Percentiles rank a stretch among this genome's conserved stretches.
Evolutionary conservation across 805 yeast species (phyloP).

Genomic region (Wickerhamomyces tratensis): DNA sequence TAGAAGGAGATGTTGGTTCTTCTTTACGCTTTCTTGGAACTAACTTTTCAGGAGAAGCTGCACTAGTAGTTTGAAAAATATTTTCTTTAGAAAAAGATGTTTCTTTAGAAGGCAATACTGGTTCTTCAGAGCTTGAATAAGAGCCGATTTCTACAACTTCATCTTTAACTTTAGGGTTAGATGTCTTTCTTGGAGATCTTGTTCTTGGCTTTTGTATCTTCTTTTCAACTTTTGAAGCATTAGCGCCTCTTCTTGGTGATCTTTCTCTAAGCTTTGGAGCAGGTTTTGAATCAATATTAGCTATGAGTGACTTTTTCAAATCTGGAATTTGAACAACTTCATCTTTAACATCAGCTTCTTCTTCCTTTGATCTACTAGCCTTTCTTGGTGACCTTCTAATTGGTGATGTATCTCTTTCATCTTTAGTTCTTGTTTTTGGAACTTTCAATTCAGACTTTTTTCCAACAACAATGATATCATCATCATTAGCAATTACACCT

Average conservation of each 20-base stretch:
- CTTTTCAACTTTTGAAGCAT: neutral
- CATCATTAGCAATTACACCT: constrained; percentile 23
- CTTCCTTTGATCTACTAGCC: constrained; percentile 9
- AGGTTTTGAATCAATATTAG: constrained; percentile 7
- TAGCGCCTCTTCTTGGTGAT: neutral
- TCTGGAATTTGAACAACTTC: constrained; percentile 7
- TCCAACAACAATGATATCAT: constrained; percentile 30
- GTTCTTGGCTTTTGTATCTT: constrained; percentile 3
- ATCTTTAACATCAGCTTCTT: constrained; percentile 4
- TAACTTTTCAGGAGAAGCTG: constrained; percentile 11
- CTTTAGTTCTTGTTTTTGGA: neutral
- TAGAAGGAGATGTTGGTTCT: constrained; percentile 5
- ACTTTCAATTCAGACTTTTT: constrained; percentile 6
- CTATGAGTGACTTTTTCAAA: constrained; percentile 3
- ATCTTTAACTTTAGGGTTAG: constrained; percentile 1
- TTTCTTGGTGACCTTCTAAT: constrained; percentile 11
- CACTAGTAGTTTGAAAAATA: constrained; percentile 22
- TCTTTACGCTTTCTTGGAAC: constrained; percentile 17
- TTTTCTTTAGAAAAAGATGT: constrained; percentile 24
- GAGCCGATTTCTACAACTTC: constrained; percentile 2
- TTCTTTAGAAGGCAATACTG: constrained; percentile 8
- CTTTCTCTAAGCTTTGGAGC: constrained; percentile 1
- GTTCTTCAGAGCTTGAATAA: constrained; percentile 2
- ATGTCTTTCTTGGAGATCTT: constrained; percentile 5
- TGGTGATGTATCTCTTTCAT: constrained; percentile 1